A percentile compares a stretch with the other conserved stretches of the same genome.
Conservation (phyloP, 306 rosid species). For the Clitoria ternatea region DNA sequence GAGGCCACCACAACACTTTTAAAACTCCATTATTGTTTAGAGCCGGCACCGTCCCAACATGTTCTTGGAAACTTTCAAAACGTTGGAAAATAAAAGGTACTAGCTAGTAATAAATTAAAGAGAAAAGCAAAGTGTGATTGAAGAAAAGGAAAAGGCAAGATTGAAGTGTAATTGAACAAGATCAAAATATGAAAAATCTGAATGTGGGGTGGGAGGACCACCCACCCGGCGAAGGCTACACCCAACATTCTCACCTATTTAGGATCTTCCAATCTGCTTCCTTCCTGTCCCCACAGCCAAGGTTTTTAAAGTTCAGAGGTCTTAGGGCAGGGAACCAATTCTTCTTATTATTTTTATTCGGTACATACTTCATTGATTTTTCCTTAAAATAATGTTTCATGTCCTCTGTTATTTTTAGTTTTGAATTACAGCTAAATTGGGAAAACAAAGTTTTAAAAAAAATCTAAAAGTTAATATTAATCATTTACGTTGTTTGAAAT, state of each 20-base stretch:
- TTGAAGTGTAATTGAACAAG: not conserved
- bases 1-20: not conserved
- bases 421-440: no score
- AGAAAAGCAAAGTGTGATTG: not conserved
- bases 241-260: constrained; percentile 6
- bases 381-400: no score
- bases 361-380: no score
- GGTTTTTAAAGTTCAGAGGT: no score
- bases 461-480: no score
- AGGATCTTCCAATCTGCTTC: not conserved
- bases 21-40: not conserved
- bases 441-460: no score
- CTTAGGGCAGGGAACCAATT: not conserved
- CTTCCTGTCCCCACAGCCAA: not conserved
- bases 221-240: not conserved
- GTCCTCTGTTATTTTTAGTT: no score
- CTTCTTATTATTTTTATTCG: not conserved
- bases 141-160: not conserved
- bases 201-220: not conserved
- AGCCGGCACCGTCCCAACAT: constrained; percentile 25
- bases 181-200: not conserved
- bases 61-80: constrained; percentile 16
- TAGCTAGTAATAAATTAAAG: no score
- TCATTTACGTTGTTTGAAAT: no score
- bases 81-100: not conserved